A percentile compares a stretch with the other conserved stretches of the same genome.
Evolutionary conservation across 441 rosid genomes (phyloP).

Genomic region (Mallotus repandus): DNA sequence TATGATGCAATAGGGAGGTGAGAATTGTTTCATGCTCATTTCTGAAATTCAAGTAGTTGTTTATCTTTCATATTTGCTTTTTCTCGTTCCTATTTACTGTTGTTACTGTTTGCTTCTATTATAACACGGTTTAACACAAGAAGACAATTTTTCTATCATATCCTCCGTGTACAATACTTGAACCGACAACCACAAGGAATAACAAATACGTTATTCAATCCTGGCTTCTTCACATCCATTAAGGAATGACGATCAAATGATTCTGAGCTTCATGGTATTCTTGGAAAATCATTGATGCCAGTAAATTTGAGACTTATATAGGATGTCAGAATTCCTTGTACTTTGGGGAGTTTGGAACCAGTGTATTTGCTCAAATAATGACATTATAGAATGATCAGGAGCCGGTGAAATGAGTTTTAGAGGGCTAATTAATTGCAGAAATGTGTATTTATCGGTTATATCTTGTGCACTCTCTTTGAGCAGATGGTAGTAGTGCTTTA

Average conservation of each 20-base stretch:
- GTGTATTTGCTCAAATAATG: neutral
- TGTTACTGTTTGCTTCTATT: conserved; percentile 16
- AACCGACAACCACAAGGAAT: neutral
- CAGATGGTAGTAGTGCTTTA: neutral
- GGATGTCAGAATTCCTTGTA: too few species aligned
- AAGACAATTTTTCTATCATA: neutral
- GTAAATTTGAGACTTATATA: too few species aligned
- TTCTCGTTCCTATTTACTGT: conserved; percentile 4
- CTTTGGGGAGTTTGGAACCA: neutral
- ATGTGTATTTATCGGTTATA: neutral
- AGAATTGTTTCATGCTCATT: conserved; percentile 13
- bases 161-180: neutral
- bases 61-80: neutral
- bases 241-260: neutral
- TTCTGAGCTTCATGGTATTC: neutral
- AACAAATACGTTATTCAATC: neutral
- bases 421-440: neutral
- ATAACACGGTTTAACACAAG: neutral
- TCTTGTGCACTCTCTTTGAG: neutral
- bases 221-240: neutral
- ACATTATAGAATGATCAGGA: neutral
- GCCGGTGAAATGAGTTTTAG: neutral
- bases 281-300: neutral
- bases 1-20: conserved; percentile 97
- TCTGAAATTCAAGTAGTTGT: neutral